Conservation (phyloP, 768 basidiomycete species). For the Lyophyllum atratum region DNA sequence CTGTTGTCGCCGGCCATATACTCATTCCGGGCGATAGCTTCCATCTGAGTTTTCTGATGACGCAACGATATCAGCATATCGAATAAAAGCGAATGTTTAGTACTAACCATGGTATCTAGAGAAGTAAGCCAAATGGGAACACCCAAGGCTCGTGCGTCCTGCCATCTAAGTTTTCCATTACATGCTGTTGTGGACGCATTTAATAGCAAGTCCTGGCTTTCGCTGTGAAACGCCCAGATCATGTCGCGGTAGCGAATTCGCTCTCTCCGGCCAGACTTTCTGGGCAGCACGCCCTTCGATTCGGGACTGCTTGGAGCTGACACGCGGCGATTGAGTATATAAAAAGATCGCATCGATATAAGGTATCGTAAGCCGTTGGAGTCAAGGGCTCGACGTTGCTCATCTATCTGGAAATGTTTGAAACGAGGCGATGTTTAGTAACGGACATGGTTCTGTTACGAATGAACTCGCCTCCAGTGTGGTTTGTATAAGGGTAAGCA, state of each 20-base stretch:
- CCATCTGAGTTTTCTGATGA: conserved; percentile 77
- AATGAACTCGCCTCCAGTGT: conserved; percentile 72
- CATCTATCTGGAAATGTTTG: conserved; percentile 75
- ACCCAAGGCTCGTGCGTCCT: conserved; percentile 84
- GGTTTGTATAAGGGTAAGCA: conserved; percentile 84
- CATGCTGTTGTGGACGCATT: conserved; percentile 71
- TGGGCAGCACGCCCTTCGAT: conserved; percentile 41
- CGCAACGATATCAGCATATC: conserved; percentile 1
- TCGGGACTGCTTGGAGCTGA: conserved; percentile 49
- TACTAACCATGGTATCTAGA: conserved; percentile 71
- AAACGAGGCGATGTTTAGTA: not conserved
- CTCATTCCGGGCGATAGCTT: conserved; percentile 87
- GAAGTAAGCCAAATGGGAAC: conserved; percentile 88
- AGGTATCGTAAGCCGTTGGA: conserved; percentile 92
- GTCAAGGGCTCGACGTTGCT: conserved; percentile 89
- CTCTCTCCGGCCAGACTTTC: conserved; percentile 60
- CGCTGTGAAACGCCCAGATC: conserved; percentile 96
- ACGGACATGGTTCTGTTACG: not conserved
- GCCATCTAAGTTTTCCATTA: conserved; percentile 86
- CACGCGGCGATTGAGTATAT: conserved; percentile 75
- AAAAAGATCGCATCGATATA: conserved; percentile 89
- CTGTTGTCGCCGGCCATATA: conserved; percentile 87
- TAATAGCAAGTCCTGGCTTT: conserved; percentile 85
- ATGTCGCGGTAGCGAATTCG: conserved; percentile 92
- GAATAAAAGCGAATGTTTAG: not conserved